Percentiles rank a stretch among this genome's conserved stretches.
phyloP scores from a whole-genome alignment of 2,329 filamentous ascomycete genomes.

The Colletotrichum sp. region DNA sequence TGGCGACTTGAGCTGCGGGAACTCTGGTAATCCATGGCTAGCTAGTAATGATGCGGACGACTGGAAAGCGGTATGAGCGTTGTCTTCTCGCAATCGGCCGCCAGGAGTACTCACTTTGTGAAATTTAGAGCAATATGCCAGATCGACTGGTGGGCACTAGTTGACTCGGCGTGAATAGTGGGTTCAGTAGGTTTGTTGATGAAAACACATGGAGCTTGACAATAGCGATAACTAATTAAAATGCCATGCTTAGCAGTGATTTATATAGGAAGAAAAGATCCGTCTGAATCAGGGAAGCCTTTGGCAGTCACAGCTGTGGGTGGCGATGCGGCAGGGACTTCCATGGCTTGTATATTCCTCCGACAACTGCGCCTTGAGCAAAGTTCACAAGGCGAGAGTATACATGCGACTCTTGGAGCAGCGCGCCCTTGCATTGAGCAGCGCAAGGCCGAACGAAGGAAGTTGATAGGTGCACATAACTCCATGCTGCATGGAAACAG shows the following conservation, averaged over 20 bases:
- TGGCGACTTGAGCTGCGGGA: not conserved
- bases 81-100: not conserved
- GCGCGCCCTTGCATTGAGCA: not conserved
- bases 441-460: not conserved
- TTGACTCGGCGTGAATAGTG: accelerated
- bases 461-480: not conserved
- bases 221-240: not conserved
- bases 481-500: not conserved
- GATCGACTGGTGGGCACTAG: accelerated
- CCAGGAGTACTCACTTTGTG: not conserved
- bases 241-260: accelerated
- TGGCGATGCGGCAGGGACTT: not conserved
- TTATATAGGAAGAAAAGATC: not conserved
- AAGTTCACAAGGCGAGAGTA: not conserved
- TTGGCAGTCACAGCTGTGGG: not conserved
- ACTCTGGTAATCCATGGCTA: not conserved
- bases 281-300: not conserved
- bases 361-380: not conserved
- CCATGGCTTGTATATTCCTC: not conserved
- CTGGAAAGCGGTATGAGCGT: not conserved
- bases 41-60: not conserved
- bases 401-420: not conserved
- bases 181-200: not conserved
- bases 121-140: not conserved
- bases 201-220: not conserved